Evolutionary conservation across 108 stramenopile genomes (phyloP), one percentile per base, ranked within the genome.

Genomic region (Conticribra guillardii): DNA sequence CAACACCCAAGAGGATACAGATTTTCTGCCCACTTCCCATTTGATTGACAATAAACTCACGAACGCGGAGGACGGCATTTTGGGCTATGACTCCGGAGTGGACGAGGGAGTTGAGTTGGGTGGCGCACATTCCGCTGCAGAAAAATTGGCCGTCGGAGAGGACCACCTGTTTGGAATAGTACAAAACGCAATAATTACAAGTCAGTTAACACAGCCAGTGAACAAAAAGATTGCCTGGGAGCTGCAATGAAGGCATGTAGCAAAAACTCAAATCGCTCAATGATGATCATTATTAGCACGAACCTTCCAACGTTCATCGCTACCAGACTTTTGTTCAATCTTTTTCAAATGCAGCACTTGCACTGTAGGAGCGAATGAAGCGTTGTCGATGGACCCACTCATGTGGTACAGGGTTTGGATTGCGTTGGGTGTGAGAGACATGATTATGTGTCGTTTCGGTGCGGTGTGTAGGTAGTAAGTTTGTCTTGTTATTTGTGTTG

Each of bases 121-220:
- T 94, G 33, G 96, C 92, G 27, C 94, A 85, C 96, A 98, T 96
- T 27, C 94, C 93, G 65, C 92, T 86, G 30, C 89, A 54, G 74
- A 72, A 88, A 67, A 93, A 85, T 26, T 55, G 28, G 5, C 96
- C 94, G 73, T 98, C 97, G 28, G 87, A 88, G 5, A 98, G 59
- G 21, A 96, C 76, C 31, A 89, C 65, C 55, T 94, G 74, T 45
- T n/a, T 7, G n/a, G 15, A 7, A n/a, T 24, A 37, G 51, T 18
- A 32, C 32, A 28, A 19, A 50, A 28, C 0, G 46, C 0, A 31
- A 30, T 49, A 18, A 60, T 32, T 29, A 31, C 0, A 24, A 58
- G 19, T 18, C 0, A 19, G 22, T 8, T 44, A 17, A 21, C n/a
- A n/a, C n/a, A n/a, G n/a, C n/a, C n/a, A n/a, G n/a, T n/a, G n/a